These are phyloP conservation scores for Aspergillus nidulans DNA, from an alignment of 495 filamentous ascomycete genomes.

Conservation along the genomic window DNA sequence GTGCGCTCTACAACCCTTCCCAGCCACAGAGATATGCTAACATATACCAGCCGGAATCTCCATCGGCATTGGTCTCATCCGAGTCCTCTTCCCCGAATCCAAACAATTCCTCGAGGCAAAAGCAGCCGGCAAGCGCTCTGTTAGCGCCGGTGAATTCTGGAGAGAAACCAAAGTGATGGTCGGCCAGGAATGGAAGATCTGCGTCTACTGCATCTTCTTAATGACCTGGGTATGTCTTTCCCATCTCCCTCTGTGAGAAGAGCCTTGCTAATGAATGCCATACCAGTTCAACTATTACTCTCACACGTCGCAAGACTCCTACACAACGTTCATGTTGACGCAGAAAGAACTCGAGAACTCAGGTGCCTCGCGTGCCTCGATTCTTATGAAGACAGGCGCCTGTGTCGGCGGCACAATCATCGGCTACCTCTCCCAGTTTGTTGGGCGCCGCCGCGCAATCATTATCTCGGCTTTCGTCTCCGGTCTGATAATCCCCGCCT, in stretches of 20 bases:
- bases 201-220: slow-evolving; percentile 63
- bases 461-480: slow-evolving; percentile 55
- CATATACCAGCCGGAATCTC: slow-evolving; percentile 50
- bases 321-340: slow-evolving; percentile 69
- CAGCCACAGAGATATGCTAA: background rate
- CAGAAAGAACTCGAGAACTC: slow-evolving; percentile 59
- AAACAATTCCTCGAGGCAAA: slow-evolving; percentile 65
- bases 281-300: slow-evolving; percentile 52
- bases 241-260: background rate
- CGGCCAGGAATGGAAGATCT: slow-evolving; percentile 64
- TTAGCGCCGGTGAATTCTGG: slow-evolving; percentile 53
- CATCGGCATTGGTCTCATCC: slow-evolving; percentile 57
- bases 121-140: slow-evolving; percentile 43
- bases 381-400: slow-evolving; percentile 71
- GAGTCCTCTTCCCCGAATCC: slow-evolving; percentile 65
- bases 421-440: slow-evolving; percentile 66
- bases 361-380: slow-evolving; percentile 60
- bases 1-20: slow-evolving; percentile 12
- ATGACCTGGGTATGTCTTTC: slow-evolving; percentile 55
- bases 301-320: slow-evolving; percentile 69
- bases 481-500: slow-evolving; percentile 60
- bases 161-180: slow-evolving; percentile 59
- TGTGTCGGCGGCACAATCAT: slow-evolving; percentile 68
- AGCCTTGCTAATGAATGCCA: background rate
- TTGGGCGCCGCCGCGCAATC: slow-evolving; percentile 66